Base-by-base conservation (phyloP, 805 yeast genomes). In the Middelhovenomyces tepae region DNA sequence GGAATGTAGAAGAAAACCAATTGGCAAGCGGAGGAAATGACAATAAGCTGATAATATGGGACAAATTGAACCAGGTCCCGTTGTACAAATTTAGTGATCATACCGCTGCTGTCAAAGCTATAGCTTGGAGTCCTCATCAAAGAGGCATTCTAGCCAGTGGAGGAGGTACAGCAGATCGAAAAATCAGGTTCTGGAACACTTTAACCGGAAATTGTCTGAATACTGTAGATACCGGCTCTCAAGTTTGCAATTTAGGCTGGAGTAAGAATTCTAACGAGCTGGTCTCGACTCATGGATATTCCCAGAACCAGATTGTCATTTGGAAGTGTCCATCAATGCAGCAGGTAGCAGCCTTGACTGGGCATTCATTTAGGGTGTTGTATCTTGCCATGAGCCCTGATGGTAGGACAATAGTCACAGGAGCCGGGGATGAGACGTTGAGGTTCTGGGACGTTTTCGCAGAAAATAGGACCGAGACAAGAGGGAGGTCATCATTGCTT, bases 71-170 rank as follows among this genome's bases (percentile, higher is more conserved):
- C 34, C 59, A 57, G 4, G 66, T 65, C 34, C 96, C 98, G 2
- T 54, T 84, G 18, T 71, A 77, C 50, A 77, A 67, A 38, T 80
- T 86, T 47, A 64, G 68, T 2, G 95, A 85, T 42, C 97, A 91
- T 54, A 74, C 72, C 11, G 96, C 97, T 1, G 98, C 98, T 0
- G 94, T 91, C 3, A 91, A 91, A 58, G 98, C 97, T 0, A 69
- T 91, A 34, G 83, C 94, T 2, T 91, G 98, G 98, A 82, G 94
- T 1, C 97, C 98, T 2, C 97, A 91, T 53, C 95, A 85, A 53
- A 65, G 96, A 35, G 96, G 97, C 1, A 69, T 87, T 2, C 57
- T 91, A 35, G 97, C 97, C 1, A 73, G 91, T 1, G 98, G 98
- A 10, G 98, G 98, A 13, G 98, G 98, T 22, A 86, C 97, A 1